Base-by-base conservation (phyloP, 2,329 filamentous ascomycete species). In the Xylogone sp. region DNA sequence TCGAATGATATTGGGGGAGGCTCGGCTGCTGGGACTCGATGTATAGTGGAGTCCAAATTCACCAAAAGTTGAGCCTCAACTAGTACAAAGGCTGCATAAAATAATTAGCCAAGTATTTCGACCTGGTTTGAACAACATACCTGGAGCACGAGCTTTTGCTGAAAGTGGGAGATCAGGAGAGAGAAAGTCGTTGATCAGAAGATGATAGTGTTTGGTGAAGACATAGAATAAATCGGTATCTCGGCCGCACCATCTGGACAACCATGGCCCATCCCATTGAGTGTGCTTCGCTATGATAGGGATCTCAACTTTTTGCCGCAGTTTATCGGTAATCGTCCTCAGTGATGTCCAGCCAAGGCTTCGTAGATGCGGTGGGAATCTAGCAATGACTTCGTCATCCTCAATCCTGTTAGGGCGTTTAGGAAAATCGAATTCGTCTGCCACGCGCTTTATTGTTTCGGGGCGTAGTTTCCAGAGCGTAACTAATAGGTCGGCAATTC, bases 181-280 rank as follows among this genome's bases (percentile, higher is more conserved):
- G 44, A 82, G 58, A 53, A 78, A 77, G 46, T 87, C 84, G 20
- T 81, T 77, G 21, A 82, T 75, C 10, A 90, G 69, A 19, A 87
- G 78, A 62, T 88, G 83, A 61, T 83, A 87, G 63, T 87, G 79
- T 64, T 88, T 89, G 53, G 80, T 74, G 62, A 90, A 90, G 21
- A 87, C 82, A 65, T 86, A 89, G 62, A 90, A 87, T 43, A 90
- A 71, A 65, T 89, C 86, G 46, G 83, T 88, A 59, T 89, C 86
- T 22, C 82, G 78, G n/a, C 86, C 86, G 56, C 76, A 81, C 86
- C 86, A 90, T 54, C 86, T 75, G 46, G 81, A 78, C n/a, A 80
- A 70, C 86, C 86, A 90, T 3, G 79, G 78, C 3, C 84, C 83
- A 62, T 82, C 77, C 85, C 85, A 89, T 48, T 81, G 71, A 29